A percentile compares a stretch with the other conserved stretches of the same genome.
These are phyloP conservation scores for Harringtonia lauricola DNA, from an alignment of 2,329 filamentous ascomycete species.

Conservation along the genomic window DNA sequence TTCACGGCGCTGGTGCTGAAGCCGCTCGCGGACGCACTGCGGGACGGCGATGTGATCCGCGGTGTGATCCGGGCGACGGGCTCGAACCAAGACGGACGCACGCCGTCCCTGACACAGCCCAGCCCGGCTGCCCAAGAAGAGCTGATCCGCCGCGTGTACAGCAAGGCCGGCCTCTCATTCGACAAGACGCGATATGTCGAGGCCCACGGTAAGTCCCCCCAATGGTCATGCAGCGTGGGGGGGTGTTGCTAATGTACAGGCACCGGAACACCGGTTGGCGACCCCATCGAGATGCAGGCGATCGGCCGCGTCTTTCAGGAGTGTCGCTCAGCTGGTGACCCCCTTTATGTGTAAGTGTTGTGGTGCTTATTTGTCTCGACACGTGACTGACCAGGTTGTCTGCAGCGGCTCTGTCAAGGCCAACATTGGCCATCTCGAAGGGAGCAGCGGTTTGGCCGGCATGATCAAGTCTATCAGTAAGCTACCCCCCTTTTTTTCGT, in stretches of 20 bases:
- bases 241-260: too few species aligned
- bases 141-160: conserved; percentile 10
- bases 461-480: conserved; percentile 22
- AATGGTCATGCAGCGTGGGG: too few species aligned
- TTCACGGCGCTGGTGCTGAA: conserved; percentile 31
- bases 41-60: conserved; percentile 23
- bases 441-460: conserved; percentile 31
- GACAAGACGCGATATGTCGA: conserved; percentile 22
- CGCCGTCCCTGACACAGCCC: conserved; percentile 10
- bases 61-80: conserved; percentile 18
- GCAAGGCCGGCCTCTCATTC: conserved; percentile 7
- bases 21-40: conserved; percentile 23
- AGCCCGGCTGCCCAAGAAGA: conserved; percentile 15
- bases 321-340: neutral
- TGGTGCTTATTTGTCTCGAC: too few species aligned
- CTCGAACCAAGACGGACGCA: conserved; percentile 12
- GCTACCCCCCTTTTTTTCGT: too few species aligned
- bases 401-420: conserved; percentile 26
- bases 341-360: neutral
- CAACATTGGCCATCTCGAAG: conserved; percentile 34
- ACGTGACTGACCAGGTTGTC: neutral
- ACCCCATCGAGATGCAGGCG: conserved; percentile 23
- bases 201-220: conserved; percentile 25
- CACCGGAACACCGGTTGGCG: conserved; percentile 19
- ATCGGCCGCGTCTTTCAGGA: conserved; percentile 20